A percentile compares a stretch with the other conserved stretches of the same genome.
phyloP scores from a whole-genome alignment of 2,329 filamentous ascomycete species.

The Rugonectria rugulosa region DNA sequence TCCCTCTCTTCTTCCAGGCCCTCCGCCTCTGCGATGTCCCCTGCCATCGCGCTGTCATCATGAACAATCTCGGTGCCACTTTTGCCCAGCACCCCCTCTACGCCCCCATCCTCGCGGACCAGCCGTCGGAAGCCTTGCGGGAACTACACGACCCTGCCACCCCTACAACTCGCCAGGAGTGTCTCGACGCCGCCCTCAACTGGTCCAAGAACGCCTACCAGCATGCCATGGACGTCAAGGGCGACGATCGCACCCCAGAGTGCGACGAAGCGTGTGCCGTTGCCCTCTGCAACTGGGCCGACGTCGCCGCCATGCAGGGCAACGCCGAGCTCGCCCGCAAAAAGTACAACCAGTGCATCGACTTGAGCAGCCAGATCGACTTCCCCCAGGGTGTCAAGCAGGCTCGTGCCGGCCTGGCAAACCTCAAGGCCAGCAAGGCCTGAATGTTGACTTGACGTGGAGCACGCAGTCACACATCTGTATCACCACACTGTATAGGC shows the following conservation, averaged over 20 bases:
- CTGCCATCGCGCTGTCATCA: constrained; percentile 84
- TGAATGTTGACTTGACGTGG: not conserved
- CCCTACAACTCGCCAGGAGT: constrained; percentile 61
- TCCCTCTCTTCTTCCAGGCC: constrained; percentile 87
- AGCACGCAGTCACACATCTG: too few species aligned
- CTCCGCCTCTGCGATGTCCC: constrained; percentile 69
- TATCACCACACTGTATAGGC: too few species aligned
- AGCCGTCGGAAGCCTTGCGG: constrained; percentile 39
- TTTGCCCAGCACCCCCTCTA: constrained; percentile 71
- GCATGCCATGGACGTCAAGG: constrained; percentile 70
- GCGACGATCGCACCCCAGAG: constrained; percentile 74
- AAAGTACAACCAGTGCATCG: constrained; percentile 73
- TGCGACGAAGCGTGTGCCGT: constrained; percentile 86
- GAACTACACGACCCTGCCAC: constrained; percentile 41
- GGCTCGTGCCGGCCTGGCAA: constrained; percentile 59
- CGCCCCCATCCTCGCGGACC: constrained; percentile 35
- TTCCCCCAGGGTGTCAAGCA: constrained; percentile 61
- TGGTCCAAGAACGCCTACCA: constrained; percentile 83
- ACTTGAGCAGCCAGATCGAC: constrained; percentile 62
- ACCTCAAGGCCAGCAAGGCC: constrained; percentile 30
- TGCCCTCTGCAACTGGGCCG: constrained; percentile 85
- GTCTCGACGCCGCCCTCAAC: constrained; percentile 73
- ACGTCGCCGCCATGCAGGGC: constrained; percentile 80
- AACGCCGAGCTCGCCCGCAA: constrained; percentile 69
- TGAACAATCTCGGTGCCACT: constrained; percentile 82